Evolutionary conservation across 257 asterid species (phyloP), one percentile per base, ranked within the genome.

Genomic region (Salvia miltiorrhiza): DNA sequence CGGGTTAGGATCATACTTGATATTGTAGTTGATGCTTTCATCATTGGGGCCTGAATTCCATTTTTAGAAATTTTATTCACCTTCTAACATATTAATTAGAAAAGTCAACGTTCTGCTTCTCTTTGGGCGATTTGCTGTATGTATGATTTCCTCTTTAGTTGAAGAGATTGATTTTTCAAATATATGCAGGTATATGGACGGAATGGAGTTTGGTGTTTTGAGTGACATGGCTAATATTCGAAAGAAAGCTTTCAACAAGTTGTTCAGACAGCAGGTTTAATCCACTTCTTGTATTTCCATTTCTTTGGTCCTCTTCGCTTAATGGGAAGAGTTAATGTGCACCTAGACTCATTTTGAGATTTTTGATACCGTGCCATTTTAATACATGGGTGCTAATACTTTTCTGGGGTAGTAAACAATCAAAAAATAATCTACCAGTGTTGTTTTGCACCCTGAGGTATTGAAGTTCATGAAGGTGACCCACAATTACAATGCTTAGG

Each of bases 181-280:
- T 57, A 52, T 45, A 21, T 37, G 26, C 77, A 89, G 97, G 84
- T 88, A 88, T 65, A 84, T 93, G 90, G 83, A 86, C 73, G 82
- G 73, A 23, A 85, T 78, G 91, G 95, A 90, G 44, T 80, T 87
- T 73, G 95, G 96, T 13, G 91, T 87, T 50, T 73, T 93, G 80
- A 84, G 71, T 53, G 95, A 83, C 73, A 84, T 93, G 96, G 93
- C 88, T 43, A 82, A 77, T 76, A 87, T 93, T 79, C 86, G 85
- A 52, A 81, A 65, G 57, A 93, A 84, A 73, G 96, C 97, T 66
- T 74, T 83, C 65, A 49, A 48, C 56, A 93, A 88, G 77, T 78
- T 88, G 79, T 76, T 72, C 77, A 88, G 69, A 90, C 96, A 88
- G 71, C 97, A 90, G 89, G 96, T 87, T 58, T 63, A 20, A 28